These are phyloP conservation scores for Escallonia rubra DNA, from an alignment of 129 eudicot species.

Conservation along the genomic window DNA sequence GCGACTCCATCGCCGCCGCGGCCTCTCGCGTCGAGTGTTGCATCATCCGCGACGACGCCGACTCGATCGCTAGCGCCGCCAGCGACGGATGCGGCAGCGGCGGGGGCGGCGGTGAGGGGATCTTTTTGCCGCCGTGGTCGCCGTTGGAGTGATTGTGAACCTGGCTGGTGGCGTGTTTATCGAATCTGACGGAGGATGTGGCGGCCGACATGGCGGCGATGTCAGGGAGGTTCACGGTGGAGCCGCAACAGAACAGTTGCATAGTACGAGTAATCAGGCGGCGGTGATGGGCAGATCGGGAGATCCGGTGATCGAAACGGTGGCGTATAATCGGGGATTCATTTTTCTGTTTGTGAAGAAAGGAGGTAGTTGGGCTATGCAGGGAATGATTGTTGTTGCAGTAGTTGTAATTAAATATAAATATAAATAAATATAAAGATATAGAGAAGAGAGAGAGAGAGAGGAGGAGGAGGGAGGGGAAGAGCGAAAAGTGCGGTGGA, in stretches of 20 bases:
- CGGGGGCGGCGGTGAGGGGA: neutral
- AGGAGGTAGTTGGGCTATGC: neutral
- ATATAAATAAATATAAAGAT: too few species aligned
- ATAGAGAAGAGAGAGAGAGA: neutral
- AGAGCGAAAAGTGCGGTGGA: conserved; percentile 2
- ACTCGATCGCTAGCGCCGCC: conserved; percentile 1
- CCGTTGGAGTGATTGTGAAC: conserved; percentile 15
- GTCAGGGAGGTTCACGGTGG: conserved; percentile 16
- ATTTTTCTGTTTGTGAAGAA: too few species aligned
- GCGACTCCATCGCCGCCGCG: conserved; percentile 6
- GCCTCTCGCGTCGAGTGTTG: conserved; percentile 28
- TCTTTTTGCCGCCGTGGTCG: neutral
- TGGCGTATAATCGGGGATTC: too few species aligned
- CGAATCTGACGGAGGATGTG: neutral
- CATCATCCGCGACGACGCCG: conserved; percentile 19
- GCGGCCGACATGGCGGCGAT: neutral
- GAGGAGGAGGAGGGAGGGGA: neutral
- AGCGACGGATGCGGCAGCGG: conserved; percentile 11
- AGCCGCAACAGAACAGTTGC: conserved; percentile 9
- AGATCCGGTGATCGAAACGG: neutral
- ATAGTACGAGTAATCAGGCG: neutral
- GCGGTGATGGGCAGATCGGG: conserved; percentile 2
- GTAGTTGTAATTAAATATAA: too few species aligned
- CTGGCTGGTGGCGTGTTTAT: neutral
- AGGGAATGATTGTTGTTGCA: conserved; percentile 16